Evolutionary conservation across 192 early-diverging fungal species (phyloP), one percentile per base, ranked within the genome.

Genomic region (Coemansia umbellata): DNA sequence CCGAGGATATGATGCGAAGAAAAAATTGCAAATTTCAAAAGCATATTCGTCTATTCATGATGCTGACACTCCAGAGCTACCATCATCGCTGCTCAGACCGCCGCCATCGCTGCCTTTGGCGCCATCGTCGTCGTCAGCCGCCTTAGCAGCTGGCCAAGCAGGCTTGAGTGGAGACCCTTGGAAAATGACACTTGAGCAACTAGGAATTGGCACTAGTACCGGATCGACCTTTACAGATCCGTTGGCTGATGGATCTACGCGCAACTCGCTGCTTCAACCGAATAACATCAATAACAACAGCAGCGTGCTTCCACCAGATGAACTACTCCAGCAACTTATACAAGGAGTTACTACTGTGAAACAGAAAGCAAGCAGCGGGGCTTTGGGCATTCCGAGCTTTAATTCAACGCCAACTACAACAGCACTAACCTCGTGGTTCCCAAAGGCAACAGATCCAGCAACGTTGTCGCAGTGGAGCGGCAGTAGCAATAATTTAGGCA

Each of bases 261-360:
- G 33, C 33, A 35, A 35, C 33, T 9, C 33, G 33, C 9, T 35
- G 33, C 33, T 35, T 35, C 9, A 13, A 35, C 33, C 55, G 4
- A 45, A 36, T 22, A 26, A 17, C 11, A 22, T 24, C 24, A 35
- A 33, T 26, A 51, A n/a, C 15, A 27, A 31, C 28, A 32, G 37
- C 26, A 35, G 13, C 13, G 3, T 60, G n/a, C 37, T 71, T 31
- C 42, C 63, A 45, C 49, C 63, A 5, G 69, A 73, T 28, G 63
- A 42, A 8, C 48, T 66, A 8, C 43, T 73, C n/a, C 69, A 65
- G 54, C 54, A 73, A 50, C 45, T 66, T 24, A 60, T 73, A 17
- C 53, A 60, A 15, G 62, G 69, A 0, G 62, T 60, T 19, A 37
- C 63, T 15, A 5, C 43, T n/a, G n/a, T n/a, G 3, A 26, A 15